Percentiles rank a stretch among this genome's conserved stretches.
phyloP scores from a whole-genome alignment of 164 flowering plant genomes.

The Umbellularia californica region DNA sequence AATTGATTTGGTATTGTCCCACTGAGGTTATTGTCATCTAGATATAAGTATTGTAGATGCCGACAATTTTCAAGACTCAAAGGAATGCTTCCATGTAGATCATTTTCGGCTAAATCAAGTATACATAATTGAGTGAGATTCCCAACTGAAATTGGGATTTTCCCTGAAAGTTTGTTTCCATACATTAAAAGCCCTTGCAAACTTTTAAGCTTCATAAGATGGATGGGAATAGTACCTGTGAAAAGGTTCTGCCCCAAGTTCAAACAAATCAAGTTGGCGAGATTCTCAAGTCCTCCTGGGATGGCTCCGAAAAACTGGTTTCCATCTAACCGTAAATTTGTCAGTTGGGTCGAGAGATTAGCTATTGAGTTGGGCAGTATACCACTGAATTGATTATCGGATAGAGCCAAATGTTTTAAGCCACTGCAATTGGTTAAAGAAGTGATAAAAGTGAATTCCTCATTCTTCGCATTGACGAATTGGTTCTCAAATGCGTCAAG shows the following conservation, averaged over 20 bases:
- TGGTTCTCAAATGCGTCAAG: neutral
- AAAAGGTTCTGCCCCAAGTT: slow-evolving; percentile 19
- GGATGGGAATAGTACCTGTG: slow-evolving; percentile 18
- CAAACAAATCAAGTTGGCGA: slow-evolving; percentile 23
- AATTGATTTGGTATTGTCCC: slow-evolving; percentile 23
- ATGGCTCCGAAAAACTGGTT: slow-evolving; percentile 35
- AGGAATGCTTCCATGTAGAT: slow-evolving; percentile 29
- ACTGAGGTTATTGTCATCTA: slow-evolving; percentile 8
- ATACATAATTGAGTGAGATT: slow-evolving; percentile 16
- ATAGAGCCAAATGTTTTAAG: slow-evolving; percentile 29
- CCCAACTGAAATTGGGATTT: slow-evolving; percentile 28
- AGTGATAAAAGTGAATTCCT: slow-evolving; percentile 27
- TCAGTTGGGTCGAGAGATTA: slow-evolving; percentile 35
- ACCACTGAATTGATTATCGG: slow-evolving; percentile 39
- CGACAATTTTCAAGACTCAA: slow-evolving; percentile 14
- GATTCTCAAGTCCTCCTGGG: slow-evolving; percentile 35
- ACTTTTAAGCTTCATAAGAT: slow-evolving; percentile 21
- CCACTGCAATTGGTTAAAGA: slow-evolving; percentile 30
- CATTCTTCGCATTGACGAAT: neutral
- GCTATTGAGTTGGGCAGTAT: slow-evolving; percentile 40
- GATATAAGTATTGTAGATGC: neutral
- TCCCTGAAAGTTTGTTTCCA: slow-evolving; percentile 17
- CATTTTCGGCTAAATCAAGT: slow-evolving; percentile 19
- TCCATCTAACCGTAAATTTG: slow-evolving; percentile 18
- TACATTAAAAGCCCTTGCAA: slow-evolving; percentile 10